phyloP scores from a whole-genome alignment of 768 basidiomycete genomes.

The Tylopilus felleus region DNA sequence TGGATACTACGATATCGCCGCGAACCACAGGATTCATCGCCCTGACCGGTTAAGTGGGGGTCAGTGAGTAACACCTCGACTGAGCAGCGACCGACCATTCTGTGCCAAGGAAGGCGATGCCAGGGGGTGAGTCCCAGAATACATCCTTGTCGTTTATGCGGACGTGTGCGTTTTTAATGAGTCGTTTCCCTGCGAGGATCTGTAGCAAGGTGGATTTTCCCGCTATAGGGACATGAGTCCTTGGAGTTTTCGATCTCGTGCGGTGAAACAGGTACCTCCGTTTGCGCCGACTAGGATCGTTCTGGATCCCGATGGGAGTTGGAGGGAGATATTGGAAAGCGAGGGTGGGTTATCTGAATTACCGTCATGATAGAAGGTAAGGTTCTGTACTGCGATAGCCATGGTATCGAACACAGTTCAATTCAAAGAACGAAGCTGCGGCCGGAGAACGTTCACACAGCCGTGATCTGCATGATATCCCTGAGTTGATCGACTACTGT shows the following conservation, averaged over 20 bases:
- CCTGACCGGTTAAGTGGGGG: constrained; percentile 42
- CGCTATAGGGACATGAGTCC: constrained; percentile 40
- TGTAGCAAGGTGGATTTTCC: constrained; percentile 97
- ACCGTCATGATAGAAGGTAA: constrained; percentile 62
- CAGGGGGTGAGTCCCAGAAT: constrained; percentile 80
- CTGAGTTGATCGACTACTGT: background rate
- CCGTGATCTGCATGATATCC: background rate
- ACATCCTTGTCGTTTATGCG: constrained; percentile 80
- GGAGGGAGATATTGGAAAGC: constrained; percentile 61
- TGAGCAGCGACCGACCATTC: constrained; percentile 65
- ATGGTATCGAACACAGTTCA: background rate
- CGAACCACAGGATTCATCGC: constrained; percentile 97
- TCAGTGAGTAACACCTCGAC: background rate
- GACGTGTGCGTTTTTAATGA: constrained; percentile 65
- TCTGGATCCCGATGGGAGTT: constrained; percentile 70
- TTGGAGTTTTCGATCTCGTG: background rate
- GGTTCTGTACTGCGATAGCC: constrained; percentile 38
- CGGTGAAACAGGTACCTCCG: constrained; percentile 59
- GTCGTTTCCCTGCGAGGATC: constrained; percentile 86
- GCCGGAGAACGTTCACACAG: too few species aligned
- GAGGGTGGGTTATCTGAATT: constrained; percentile 41
- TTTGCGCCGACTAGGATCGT: constrained; percentile 91
- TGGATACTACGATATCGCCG: constrained; percentile 86
- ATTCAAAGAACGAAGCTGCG: background rate
- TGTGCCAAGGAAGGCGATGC: constrained; percentile 86